Base-by-base conservation (phyloP, 805 yeast genomes). In the Starmerella sp. region DNA sequence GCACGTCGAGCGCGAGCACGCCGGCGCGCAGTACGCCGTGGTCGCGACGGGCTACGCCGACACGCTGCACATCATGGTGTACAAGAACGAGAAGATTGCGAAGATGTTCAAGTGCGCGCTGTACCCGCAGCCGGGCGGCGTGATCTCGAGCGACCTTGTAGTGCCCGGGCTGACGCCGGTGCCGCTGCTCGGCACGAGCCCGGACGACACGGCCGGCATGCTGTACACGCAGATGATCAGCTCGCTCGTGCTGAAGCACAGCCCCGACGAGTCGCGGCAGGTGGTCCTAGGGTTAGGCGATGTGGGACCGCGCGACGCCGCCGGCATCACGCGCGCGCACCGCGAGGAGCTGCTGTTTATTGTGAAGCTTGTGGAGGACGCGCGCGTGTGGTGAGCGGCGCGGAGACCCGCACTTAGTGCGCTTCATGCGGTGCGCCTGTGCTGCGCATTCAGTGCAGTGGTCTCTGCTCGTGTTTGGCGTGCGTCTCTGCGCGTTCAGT, bases 231-330 rank as follows among this genome's bases (percentile, higher is more conserved):
- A 65, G 29, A 60, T 61, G 52, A 59, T 69, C 13, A 69, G 68
- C 6, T 65, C 71, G 7, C 41, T 67, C 51, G 59, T 69, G 5
- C 60, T 64, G 7, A 57, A 64, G 34, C 70, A 67, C 36, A 49
- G 60, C 6, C 69, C 69, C 2, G 65, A 65, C 13, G 72, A 69
- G 48, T 35, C 55, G 11, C 53, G 72, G 13, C 51, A 54, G 6
- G 60, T 69, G n/a, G 60, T 69, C 9, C 59, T 69, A 11, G 71
- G 71, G 6, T 56, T 69, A 14, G 70, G 69, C 4, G 32, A 63
- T 28, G 60, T 69, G 4, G 63, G 65, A 7, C 65, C 63, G 1
- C 51, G 57, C 8, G 5, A 38, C 7, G 54, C 55, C 28, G 61
- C 53, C n/a, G 61, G 51, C 5, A 58, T 68, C 29, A 50, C 57